Evolutionary conservation across 192 early-diverging fungal species (phyloP).

Genomic region (Geranomyces variabilis): DNA sequence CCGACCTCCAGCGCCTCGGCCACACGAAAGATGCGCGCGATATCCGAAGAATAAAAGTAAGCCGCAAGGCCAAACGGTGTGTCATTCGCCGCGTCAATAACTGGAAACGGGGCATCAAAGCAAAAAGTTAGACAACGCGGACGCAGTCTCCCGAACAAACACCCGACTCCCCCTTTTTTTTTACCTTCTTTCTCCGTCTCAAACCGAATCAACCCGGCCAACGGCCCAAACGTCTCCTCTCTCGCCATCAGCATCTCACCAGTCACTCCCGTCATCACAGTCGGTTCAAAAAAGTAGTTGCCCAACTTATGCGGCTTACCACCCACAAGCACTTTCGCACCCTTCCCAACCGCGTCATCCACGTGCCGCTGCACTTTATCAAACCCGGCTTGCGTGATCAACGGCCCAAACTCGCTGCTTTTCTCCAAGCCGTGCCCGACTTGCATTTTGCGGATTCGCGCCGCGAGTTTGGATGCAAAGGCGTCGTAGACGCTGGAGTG

Average conservation of each 20-base stretch:
- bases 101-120: constrained; percentile 47
- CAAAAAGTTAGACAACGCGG: not conserved
- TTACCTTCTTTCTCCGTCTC: constrained; percentile 64
- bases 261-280: constrained; percentile 72
- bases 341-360: constrained; percentile 70
- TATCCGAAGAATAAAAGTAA: constrained; percentile 81
- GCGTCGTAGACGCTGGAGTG: constrained; percentile 40
- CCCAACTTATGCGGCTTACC: constrained; percentile 49
- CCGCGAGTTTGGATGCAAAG: constrained; percentile 52
- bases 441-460: constrained; percentile 59
- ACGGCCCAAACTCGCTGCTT: constrained; percentile 73
- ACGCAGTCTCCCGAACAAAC: no score
- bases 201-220: constrained; percentile 79
- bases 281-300: constrained; percentile 75
- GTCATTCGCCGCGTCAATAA: constrained; percentile 74
- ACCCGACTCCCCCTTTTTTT: no score
- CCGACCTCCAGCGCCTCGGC: constrained; percentile 81
- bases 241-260: constrained; percentile 68
- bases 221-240: constrained; percentile 92
- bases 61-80: constrained; percentile 77
- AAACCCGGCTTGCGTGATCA: constrained; percentile 73
- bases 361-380: constrained; percentile 72
- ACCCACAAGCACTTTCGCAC: constrained; percentile 71
- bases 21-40: constrained; percentile 77
- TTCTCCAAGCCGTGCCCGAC: constrained; percentile 76